Percentiles rank a stretch among this genome's conserved stretches.
Conservation (phyloP, 202 grass and related monocot genomes). For the Panicum virgatum region DNA sequence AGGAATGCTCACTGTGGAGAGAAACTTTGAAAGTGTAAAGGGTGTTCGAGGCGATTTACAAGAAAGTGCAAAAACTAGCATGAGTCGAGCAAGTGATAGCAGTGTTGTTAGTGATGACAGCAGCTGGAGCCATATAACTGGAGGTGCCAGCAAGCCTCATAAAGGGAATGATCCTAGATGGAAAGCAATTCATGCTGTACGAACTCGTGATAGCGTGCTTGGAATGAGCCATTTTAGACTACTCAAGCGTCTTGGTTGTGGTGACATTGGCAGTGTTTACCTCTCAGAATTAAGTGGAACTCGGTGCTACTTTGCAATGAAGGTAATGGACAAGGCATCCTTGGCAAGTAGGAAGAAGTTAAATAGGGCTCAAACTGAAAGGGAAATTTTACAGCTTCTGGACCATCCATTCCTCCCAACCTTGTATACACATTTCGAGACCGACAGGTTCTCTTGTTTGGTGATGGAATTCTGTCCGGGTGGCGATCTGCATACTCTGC, state of each 20-base stretch:
- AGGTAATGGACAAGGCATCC: conserved; percentile 90
- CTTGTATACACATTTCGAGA: conserved; percentile 97
- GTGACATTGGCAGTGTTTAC: conserved; percentile 95
- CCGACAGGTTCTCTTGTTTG: conserved; percentile 92
- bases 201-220: conserved; percentile 61
- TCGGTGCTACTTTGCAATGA: conserved; percentile 94
- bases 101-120: conserved; percentile 89
- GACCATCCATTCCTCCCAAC: conserved; percentile 98
- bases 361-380: conserved; percentile 94
- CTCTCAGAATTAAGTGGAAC: conserved; percentile 89
- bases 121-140: conserved; percentile 87
- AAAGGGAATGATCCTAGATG: conserved; percentile 94
- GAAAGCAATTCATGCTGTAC: conserved; percentile 87
- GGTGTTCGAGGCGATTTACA: conserved; percentile 57
- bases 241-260: conserved; percentile 86
- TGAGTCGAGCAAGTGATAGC: conserved; percentile 90
- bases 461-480: conserved; percentile 98
- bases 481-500: conserved; percentile 90
- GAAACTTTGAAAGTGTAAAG: conserved; percentile 56
- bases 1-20: conserved; percentile 44
- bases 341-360: conserved; percentile 83
- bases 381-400: conserved; percentile 86
- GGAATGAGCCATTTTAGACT: conserved; percentile 98
- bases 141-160: conserved; percentile 85
- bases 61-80: conserved; percentile 90